Base-by-base conservation (phyloP, 306 rosid genomes). In the Casuarina cunninghamiana region DNA sequence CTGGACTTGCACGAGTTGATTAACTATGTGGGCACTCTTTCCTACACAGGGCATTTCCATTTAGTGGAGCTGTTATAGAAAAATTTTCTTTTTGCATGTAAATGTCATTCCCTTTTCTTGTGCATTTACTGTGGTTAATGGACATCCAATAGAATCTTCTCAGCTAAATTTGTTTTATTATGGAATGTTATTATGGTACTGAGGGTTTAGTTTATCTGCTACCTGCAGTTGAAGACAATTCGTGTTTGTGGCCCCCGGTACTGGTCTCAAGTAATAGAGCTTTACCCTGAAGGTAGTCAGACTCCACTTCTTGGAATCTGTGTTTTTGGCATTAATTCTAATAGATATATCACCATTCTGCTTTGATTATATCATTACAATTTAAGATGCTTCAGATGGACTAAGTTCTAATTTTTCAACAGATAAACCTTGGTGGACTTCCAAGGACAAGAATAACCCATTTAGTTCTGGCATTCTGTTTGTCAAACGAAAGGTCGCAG, bases 391-490 rank as follows among this genome's bases (percentile, higher is more conserved):
- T 72, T 79, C 44, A 26, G 60, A 45, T 72, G 15, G 17, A 77
- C 71, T 61, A 79, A 66, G 48, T 51, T 35, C 73, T 63, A 73
- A 76, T 80, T 78, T 50, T 70, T 81, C 42, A 71, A 78, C 88
- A 94, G 98, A 90, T 90, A 92, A 92, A 84, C 86, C 97, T 60
- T 94, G 98, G 98, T 92, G 98, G 98, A 88, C 82, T 67, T 81
- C 87, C 74, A 96, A 91, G 75, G 98, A 94, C 86, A 89, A 89
- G 80, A 87, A 84, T 74, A 89, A 87, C 80, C 97, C 93, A 42
- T 92, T 94, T 78, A 90, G 82, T 79, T 90, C 97, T 82, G 98
- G 98, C 82, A 88, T 92, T 86, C 85, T 94, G 71, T 94, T 86
- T 87, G 89, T 92, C 85, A 94, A 94, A 85, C 87, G 97, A 80